These are phyloP conservation scores for Sordaria brevicollis DNA, from an alignment of 495 filamentous ascomycete species.

Conservation along the genomic window DNA sequence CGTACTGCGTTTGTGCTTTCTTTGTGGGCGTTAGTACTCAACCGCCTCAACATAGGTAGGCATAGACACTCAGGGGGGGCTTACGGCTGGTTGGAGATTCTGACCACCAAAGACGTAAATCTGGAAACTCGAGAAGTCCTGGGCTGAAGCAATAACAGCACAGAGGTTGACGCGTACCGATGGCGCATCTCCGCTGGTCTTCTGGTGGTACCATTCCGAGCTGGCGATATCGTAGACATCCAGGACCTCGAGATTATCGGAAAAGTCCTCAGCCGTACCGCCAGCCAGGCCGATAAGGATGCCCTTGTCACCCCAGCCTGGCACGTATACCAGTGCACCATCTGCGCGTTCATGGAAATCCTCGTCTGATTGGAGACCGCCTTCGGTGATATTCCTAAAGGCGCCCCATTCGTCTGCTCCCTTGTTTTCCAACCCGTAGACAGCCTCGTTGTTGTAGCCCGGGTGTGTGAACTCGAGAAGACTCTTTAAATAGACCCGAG, in stretches of 20 bases:
- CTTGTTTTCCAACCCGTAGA: constrained; percentile 36
- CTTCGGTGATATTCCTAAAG: constrained; percentile 62
- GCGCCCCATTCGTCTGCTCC: constrained; percentile 44
- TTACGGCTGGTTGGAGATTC: constrained; percentile 48
- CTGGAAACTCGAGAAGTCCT: constrained; percentile 61
- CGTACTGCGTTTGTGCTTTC: constrained; percentile 48
- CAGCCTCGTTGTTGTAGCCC: constrained; percentile 48
- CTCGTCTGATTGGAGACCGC: constrained; percentile 50
- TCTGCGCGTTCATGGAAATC: constrained; percentile 64
- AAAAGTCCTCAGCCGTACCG: constrained; percentile 50
- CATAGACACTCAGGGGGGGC: not conserved
- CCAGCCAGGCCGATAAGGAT: constrained; percentile 62
- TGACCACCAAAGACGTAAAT: constrained; percentile 71
- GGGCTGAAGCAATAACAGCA: constrained; percentile 57
- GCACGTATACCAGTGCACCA: constrained; percentile 58
- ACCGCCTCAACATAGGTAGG: not conserved
- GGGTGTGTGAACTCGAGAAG: constrained; percentile 67
- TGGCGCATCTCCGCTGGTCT: constrained; percentile 52
- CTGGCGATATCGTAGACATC: constrained; percentile 68
- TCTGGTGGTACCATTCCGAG: constrained; percentile 71
- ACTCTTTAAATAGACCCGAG: constrained; percentile 57
- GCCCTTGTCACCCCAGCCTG: constrained; percentile 58
- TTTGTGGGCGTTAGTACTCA: constrained; percentile 1
- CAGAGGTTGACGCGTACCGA: constrained; percentile 63
- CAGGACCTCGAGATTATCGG: constrained; percentile 58